Conservation (phyloP, 1,284 basidiomycete genomes). For the Sphaerobolus stellatus region DNA sequence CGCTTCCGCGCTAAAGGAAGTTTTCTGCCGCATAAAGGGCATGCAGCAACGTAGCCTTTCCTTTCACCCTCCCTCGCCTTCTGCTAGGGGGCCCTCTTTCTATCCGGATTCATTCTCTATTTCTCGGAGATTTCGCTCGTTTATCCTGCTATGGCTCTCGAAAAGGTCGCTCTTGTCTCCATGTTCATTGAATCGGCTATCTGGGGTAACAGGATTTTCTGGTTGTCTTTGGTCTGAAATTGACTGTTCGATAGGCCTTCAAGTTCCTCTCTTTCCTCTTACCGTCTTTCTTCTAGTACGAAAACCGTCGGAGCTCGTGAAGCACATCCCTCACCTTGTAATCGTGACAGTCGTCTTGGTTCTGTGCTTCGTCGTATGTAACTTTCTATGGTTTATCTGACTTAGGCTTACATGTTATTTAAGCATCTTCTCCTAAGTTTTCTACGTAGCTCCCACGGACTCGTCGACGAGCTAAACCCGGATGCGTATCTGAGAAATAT, state of each 20-base stretch:
- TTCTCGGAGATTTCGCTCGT: background rate
- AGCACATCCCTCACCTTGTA: constrained; percentile 3
- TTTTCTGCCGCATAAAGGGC: background rate
- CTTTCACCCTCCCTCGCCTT: background rate
- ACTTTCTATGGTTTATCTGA: background rate
- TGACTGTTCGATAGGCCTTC: background rate
- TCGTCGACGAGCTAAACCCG: background rate
- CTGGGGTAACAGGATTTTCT: constrained; percentile 1
- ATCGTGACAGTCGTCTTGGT: constrained; percentile 4
- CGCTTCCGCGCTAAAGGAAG: constrained; percentile 10
- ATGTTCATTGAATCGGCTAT: constrained; percentile 11
- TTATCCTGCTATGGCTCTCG: constrained; percentile 7
- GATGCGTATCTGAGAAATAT: constrained; percentile 5
- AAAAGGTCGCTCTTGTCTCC: constrained; percentile 6
- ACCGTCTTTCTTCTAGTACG: constrained; percentile 10
- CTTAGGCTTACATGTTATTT: background rate
- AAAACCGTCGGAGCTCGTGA: background rate
- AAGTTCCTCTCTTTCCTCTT: constrained; percentile 1
- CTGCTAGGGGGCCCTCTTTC: too few relatives aligned
- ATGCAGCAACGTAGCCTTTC: background rate
- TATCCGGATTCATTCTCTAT: background rate
- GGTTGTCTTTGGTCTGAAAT: background rate
- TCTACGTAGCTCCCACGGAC: background rate
- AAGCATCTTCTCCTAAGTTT: constrained; percentile 8
- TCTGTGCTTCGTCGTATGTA: constrained; percentile 3